Base-by-base conservation (phyloP, 2,329 filamentous ascomycete species). In the Claviceps monticola region DNA sequence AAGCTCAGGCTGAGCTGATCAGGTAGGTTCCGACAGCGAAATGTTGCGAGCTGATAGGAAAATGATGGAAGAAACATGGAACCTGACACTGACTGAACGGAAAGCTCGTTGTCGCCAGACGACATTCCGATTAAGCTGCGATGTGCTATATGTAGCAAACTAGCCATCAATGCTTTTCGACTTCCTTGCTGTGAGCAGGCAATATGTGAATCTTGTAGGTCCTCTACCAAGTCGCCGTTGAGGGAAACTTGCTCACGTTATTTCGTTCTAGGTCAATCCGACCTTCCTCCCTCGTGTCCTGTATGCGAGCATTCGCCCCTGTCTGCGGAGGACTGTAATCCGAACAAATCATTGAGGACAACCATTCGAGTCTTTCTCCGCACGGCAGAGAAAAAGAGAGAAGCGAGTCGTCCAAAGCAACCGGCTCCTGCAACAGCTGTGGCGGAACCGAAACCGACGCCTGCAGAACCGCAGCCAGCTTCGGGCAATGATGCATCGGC, bases 41-140 rank as follows among this genome's bases (percentile, higher is more conserved):
- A n/a, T 14, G 5, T 37, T 6, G 16, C 21, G 43, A 46, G 9
- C 17, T 47, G 29, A 37, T 6, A 34, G 17, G 4, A 16, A 16
- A 26, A 14, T 41, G 23, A 17, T 8, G 6, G 19, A 29, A 14
- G 41, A 19, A 50, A 49, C 46, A 42, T 34, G 21, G 23, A 48
- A 21, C 50, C 53, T 52, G 53, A 46, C 59, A n/a, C 50, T 52
- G 17, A 63, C 48, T 41, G 2, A 2, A 42, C n/a, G 26, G 8
- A 19, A 19, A 94, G 88, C 66, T 84, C 86, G 48, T 75, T 95
- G 54, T 73, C 80, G 19, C 80, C 85, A 57, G 87, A 91, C 61
- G 88, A 93, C 56, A 89, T 96, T 53, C 93, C 93, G n/a, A 88
- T 90, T 62, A 96, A 95, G 74, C 78, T 98, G 57, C 86, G 90